Evolutionary conservation across 1,284 basidiomycete species (phyloP), one percentile per base, ranked within the genome.

Genomic region (Naganishia albida): DNA sequence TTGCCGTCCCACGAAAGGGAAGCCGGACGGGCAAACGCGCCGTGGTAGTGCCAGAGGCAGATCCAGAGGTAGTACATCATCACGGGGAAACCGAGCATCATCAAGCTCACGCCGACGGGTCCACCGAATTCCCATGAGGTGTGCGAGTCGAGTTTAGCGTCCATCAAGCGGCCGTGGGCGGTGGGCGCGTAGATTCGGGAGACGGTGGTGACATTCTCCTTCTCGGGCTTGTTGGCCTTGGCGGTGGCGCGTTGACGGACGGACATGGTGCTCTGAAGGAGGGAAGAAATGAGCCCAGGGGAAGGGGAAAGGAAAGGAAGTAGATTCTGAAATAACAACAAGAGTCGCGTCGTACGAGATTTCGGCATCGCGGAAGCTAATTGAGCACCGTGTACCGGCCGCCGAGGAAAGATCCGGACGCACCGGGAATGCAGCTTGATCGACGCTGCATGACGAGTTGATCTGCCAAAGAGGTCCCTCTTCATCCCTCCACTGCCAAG

Each of bases 11-110:
- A 48, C 13, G 40, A 85, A 25, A 86, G 65, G 13, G 89, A 88
- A 38, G 80, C 81, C 0, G 93, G 93, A 70, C 85, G 80, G n/a
- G 90, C 86, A 48, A 96, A 82, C 72, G 85, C 83, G 62, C 95
- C 95, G 71, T 97, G 89, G 77, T 98, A 94, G 80, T 93, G 96
- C 86, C 90, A 93, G 44, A 98, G 84, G 75, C 96, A 99, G 71
- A 93, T 92, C 91, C 93, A 98, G 71, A 99, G 86, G 81, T 99
- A 99, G 81, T 98, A 80, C 79, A 80, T 80, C 38, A 80, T 68
- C 20, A 73, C 39, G 0, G 95, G 95, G 79, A 99, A 99, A 60
- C 90, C 87, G 34, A 88, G 83, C 90, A 99, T 99, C 83, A 99
- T 98, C 34, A 89, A 89, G 12, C 87, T 80, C 48, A 94, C 92